Evolutionary conservation across 805 yeast species (phyloP).

Genomic region (Wickerhamiella lipophila): DNA sequence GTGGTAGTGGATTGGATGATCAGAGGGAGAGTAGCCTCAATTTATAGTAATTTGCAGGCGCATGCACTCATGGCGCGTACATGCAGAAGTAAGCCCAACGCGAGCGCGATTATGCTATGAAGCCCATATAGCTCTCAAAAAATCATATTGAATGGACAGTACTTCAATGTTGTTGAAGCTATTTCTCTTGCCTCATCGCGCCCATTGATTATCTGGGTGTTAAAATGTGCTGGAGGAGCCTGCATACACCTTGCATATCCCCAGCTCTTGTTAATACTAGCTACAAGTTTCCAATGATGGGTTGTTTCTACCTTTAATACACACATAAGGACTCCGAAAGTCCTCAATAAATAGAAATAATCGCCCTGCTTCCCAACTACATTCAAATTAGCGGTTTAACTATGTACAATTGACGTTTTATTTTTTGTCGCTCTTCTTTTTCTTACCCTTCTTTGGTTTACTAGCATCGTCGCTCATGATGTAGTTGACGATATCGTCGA

Average conservation of each 20-base stretch:
- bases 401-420: conserved; percentile 3
- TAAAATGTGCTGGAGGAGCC: no score
- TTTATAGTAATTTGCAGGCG: not conserved
- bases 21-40: not conserved
- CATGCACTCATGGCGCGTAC: not conserved
- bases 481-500: conserved; percentile 55
- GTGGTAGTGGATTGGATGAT: no score
- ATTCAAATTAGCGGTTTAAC: not conserved
- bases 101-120: not conserved
- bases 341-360: no score
- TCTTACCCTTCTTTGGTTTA: conserved; percentile 31
- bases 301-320: no score
- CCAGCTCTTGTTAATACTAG: no score
- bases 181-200: no score
- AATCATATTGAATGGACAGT: no score
- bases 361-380: not conserved
- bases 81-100: not conserved
- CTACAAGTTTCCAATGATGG: no score
- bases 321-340: no score
- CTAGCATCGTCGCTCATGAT: conserved; percentile 27
- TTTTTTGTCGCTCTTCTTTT: conserved; percentile 11
- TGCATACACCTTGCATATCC: no score
- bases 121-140: not conserved
- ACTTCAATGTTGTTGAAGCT: no score
- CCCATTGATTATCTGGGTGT: no score